phyloP scores from a whole-genome alignment of 305 asterid genomes.

The Fraxinus xanthoxyloides region DNA sequence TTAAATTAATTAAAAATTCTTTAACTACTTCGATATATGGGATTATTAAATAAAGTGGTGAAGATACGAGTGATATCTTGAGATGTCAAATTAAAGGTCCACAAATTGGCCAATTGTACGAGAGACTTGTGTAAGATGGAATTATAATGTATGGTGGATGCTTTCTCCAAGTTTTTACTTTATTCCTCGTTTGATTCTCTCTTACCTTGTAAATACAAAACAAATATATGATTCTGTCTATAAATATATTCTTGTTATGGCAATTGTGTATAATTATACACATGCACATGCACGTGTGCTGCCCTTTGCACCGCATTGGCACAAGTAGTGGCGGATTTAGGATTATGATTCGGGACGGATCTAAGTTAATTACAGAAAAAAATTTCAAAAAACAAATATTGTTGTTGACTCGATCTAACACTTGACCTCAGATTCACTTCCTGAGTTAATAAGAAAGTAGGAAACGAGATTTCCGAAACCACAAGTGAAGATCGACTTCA shows the following conservation, averaged over 20 bases:
- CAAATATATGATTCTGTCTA: background rate
- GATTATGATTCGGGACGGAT: background rate
- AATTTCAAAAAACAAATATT: no score
- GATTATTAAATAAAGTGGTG: background rate
- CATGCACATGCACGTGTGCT: slow-evolving; percentile 14
- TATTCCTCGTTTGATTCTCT: slow-evolving; percentile 33
- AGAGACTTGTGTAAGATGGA: slow-evolving; percentile 23
- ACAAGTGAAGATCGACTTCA: background rate
- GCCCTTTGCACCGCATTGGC: slow-evolving; percentile 25
- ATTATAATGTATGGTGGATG: slow-evolving; percentile 17
- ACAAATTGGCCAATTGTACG: slow-evolving; percentile 28
- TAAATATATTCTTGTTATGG: background rate
- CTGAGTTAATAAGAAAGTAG: background rate
- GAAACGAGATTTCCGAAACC: background rate
- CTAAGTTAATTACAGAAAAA: no score
- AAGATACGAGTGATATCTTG: background rate
- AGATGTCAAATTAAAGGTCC: slow-evolving; percentile 30
- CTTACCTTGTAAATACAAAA: slow-evolving; percentile 10
- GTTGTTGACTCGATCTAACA: background rate
- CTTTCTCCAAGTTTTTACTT: slow-evolving; percentile 28
- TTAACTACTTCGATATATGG: background rate
- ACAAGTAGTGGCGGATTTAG: background rate
- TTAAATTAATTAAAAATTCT: background rate
- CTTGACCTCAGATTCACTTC: background rate
- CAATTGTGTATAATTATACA: background rate